Evolutionary conservation across 1,284 basidiomycete genomes (phyloP).

Genomic region (Wolfiporia cocos): DNA sequence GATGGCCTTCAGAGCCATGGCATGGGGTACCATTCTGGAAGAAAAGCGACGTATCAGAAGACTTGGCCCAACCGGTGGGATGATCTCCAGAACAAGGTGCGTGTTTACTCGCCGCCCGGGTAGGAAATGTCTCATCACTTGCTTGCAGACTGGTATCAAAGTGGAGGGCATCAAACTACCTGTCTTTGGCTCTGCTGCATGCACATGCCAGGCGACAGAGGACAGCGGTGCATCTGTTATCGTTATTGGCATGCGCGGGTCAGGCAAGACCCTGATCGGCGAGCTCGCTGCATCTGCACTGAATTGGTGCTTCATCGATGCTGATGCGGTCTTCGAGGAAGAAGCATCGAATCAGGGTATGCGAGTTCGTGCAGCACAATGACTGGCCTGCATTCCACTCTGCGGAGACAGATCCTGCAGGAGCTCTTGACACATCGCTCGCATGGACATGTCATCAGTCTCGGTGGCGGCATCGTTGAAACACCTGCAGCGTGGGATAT

Average conservation of each 20-base stretch:
- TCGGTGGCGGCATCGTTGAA: conserved; percentile 96
- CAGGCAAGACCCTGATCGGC: conserved; percentile 94
- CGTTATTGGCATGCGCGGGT: conserved; percentile 95
- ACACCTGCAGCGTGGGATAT: conserved; percentile 68
- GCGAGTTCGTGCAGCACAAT: no score
- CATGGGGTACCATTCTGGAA: no score
- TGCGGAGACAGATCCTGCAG: conserved; percentile 54
- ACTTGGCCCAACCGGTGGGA: no score
- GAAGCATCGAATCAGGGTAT: no score
- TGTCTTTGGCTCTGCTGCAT: conserved; percentile 35
- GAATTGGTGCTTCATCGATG: conserved; percentile 80
- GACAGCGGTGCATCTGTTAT: conserved; percentile 65
- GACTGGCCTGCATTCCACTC: conserved; percentile 71
- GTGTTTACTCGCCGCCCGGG: conserved; percentile 1
- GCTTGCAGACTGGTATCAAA: no score
- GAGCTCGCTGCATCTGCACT: no score
- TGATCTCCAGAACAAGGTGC: no score
- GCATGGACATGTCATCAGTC: no score
- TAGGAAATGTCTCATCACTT: conserved; percentile 10
- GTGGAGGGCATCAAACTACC: no score
- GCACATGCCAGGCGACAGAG: conserved; percentile 33
- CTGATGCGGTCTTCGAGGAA: conserved; percentile 76
- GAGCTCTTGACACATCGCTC: no score
- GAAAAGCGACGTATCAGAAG: no score
- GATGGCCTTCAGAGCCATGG: conserved; percentile 97